A percentile compares a stretch with the other conserved stretches of the same genome.
phyloP scores from a whole-genome alignment of 140 eudicot species.

The Senecio squalidus region DNA sequence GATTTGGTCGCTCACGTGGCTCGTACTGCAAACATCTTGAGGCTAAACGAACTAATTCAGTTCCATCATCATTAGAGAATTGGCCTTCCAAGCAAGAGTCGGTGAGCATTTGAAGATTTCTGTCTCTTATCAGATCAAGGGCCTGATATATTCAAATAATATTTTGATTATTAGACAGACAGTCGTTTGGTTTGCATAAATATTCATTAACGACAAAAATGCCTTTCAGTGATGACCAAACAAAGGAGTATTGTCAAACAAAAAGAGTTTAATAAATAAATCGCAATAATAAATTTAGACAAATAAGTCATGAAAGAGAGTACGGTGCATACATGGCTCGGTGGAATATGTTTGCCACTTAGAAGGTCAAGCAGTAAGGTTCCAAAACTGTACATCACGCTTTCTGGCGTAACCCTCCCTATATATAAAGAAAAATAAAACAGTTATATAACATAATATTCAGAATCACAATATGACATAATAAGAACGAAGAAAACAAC shows the following conservation, averaged over 20 bases:
- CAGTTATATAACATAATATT: neutral
- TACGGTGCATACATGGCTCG: slow-evolving; percentile 76
- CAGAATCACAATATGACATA: neutral
- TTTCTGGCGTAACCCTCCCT: slow-evolving; percentile 96
- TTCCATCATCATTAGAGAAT: slow-evolving; percentile 82
- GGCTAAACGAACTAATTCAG: slow-evolving; percentile 88
- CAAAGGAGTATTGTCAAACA: neutral
- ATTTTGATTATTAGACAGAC: slow-evolving; percentile 8
- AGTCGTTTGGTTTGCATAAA: neutral
- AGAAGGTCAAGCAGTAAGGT: slow-evolving; percentile 95
- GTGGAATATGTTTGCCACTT: slow-evolving; percentile 98
- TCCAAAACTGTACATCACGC: slow-evolving; percentile 95
- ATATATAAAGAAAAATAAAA: slow-evolving; percentile 8
- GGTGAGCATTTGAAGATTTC: slow-evolving; percentile 90
- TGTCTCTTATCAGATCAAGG: slow-evolving; percentile 83
- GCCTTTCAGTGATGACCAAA: neutral
- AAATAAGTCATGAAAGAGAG: neutral
- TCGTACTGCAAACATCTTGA: slow-evolving; percentile 91
- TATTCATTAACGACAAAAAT: neutral
- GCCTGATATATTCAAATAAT: slow-evolving; percentile 45
- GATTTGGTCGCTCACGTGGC: slow-evolving; percentile 95
- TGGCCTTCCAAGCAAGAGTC: slow-evolving; percentile 99
- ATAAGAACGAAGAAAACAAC: neutral
- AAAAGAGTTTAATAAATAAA: neutral
- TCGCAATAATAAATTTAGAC: neutral